Conservation (phyloP, 352 stramenopile species). For the Phytophthora colocasiae region DNA sequence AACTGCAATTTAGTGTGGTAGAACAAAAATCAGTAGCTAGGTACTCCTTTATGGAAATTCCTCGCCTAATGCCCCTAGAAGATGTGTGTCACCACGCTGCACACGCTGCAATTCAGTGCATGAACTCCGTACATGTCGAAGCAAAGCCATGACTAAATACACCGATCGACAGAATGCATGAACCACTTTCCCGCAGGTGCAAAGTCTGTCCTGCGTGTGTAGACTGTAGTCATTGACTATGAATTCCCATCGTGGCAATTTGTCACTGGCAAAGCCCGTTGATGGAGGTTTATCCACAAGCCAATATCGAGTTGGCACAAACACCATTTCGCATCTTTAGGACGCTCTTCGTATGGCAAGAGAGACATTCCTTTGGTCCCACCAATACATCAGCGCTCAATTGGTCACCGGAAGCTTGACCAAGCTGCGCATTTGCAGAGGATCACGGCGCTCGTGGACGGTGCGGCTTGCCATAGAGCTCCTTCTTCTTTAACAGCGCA, state of each 20-base stretch:
- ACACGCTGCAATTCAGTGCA: constrained; percentile 6
- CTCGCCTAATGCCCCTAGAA: constrained; percentile 6
- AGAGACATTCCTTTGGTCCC: constrained; percentile 36
- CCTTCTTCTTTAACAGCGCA: constrained; percentile 7
- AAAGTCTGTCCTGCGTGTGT: too few relatives aligned
- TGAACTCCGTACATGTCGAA: background rate
- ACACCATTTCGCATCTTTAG: constrained; percentile 11
- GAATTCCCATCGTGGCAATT: background rate
- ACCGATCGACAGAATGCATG: too few relatives aligned
- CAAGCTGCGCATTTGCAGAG: constrained; percentile 11
- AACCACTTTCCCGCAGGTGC: too few relatives aligned
- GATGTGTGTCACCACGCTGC: constrained; percentile 24
- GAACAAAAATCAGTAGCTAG: too few relatives aligned
- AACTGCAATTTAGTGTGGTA: too few relatives aligned
- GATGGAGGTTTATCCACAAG: background rate
- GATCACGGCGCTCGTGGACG: constrained; percentile 11
- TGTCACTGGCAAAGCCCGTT: background rate
- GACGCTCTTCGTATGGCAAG: constrained; percentile 27
- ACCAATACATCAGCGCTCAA: constrained; percentile 20
- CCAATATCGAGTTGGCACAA: too few relatives aligned
- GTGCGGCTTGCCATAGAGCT: constrained; percentile 37
- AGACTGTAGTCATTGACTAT: background rate
- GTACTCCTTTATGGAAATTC: too few relatives aligned
- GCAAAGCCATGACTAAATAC: background rate
- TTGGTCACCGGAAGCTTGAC: background rate